Conservation (phyloP, 768 basidiomycete genomes). For the Antrodiella citrinella region DNA sequence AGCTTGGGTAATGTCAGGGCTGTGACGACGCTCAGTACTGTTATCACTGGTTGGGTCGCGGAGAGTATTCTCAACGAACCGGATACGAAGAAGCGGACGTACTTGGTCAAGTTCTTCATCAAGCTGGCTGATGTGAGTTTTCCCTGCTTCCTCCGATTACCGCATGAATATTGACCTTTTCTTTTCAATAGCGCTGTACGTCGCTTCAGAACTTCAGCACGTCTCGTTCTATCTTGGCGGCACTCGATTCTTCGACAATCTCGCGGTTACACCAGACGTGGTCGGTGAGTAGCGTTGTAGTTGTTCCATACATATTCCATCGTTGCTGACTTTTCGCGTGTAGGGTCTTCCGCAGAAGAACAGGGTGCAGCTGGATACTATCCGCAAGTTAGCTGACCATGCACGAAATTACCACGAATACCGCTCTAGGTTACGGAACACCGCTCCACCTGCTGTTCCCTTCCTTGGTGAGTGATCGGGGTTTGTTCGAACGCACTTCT, state of each 20-base stretch:
- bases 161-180: conserved; percentile 2
- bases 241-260: conserved; percentile 93
- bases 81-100: conserved; percentile 78
- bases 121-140: conserved; percentile 80
- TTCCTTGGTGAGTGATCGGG: conserved; percentile 65
- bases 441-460: conserved; percentile 87
- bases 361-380: conserved; percentile 63
- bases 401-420: conserved; percentile 88
- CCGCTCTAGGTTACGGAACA: conserved; percentile 77
- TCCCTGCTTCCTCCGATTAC: conserved; percentile 1
- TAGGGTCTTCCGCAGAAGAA: conserved; percentile 85
- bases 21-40: conserved; percentile 82
- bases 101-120: conserved; percentile 84
- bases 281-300: conserved; percentile 55
- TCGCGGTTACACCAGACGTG: conserved; percentile 89
- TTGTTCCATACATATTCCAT: no score
- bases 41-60: conserved; percentile 93
- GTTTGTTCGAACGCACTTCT: neutral
- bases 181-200: conserved; percentile 61
- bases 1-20: conserved; percentile 57
- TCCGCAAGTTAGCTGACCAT: conserved; percentile 87
- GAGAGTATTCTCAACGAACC: conserved; percentile 88
- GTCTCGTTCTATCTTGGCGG: conserved; percentile 85
- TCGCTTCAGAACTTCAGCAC: conserved; percentile 86
- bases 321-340: conserved; percentile 5